phyloP scores from a whole-genome alignment of 306 rosid genomes.

The Rosa chinensis region DNA sequence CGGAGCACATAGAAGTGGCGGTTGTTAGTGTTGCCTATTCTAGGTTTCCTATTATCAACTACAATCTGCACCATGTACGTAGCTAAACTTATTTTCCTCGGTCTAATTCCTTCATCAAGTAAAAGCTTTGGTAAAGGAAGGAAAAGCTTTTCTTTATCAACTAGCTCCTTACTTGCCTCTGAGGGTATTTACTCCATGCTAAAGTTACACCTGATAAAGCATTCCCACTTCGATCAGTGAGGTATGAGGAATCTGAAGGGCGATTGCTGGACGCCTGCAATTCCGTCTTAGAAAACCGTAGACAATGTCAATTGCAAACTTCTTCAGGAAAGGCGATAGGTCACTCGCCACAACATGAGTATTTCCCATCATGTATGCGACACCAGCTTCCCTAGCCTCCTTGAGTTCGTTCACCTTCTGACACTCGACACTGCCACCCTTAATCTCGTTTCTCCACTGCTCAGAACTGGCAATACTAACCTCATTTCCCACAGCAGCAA shows the following conservation, averaged over 20 bases:
- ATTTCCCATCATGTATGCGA: constrained; percentile 27
- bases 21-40: constrained; percentile 1
- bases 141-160: neutral
- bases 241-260: constrained; percentile 19
- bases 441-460: neutral
- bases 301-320: constrained; percentile 23
- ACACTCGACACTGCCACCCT: neutral
- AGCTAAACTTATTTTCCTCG: neutral
- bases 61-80: neutral
- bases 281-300: constrained; percentile 19
- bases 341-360: constrained; percentile 18
- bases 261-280: constrained; percentile 26
- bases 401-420: constrained; percentile 9
- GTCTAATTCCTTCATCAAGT: neutral
- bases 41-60: constrained; percentile 5
- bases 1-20: neutral
- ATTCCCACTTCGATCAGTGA: constrained; percentile 26
- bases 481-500: neutral
- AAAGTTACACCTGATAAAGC: constrained; percentile 12
- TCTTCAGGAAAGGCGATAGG: constrained; percentile 19
- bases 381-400: constrained; percentile 24
- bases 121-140: neutral
- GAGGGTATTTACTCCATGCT: neutral
- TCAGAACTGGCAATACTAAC: constrained; percentile 1
- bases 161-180: neutral